phyloP scores from a whole-genome alignment of 1,284 basidiomycete species.

The Ganoderma meredithae region DNA sequence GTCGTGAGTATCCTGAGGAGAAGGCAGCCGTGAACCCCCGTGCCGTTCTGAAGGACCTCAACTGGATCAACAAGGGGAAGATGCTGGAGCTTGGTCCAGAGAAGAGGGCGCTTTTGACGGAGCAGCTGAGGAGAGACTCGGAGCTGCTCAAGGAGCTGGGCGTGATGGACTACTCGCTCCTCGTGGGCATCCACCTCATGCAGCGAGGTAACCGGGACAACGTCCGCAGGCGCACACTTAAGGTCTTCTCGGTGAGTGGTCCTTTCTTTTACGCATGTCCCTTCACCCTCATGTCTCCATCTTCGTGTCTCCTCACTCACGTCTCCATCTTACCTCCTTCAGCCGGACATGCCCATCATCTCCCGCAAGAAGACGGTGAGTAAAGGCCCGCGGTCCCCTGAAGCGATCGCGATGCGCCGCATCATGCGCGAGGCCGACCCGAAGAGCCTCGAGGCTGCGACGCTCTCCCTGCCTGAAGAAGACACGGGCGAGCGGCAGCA shows the following conservation, averaged over 20 bases:
- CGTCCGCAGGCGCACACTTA: constrained; percentile 87
- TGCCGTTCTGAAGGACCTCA: constrained; percentile 94
- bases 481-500: constrained; percentile 80
- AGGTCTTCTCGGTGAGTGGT: constrained; percentile 83
- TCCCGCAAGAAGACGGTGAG: constrained; percentile 64
- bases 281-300: not conserved
- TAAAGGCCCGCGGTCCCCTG: constrained; percentile 65
- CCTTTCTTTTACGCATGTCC: constrained; percentile 38
- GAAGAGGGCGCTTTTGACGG: constrained; percentile 89
- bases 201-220: constrained; percentile 91
- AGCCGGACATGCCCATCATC: constrained; percentile 71
- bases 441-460: constrained; percentile 68
- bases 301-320: too few relatives aligned
- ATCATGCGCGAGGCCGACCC: constrained; percentile 88
- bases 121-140: constrained; percentile 89
- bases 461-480: constrained; percentile 74
- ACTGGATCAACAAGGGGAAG: constrained; percentile 90
- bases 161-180: constrained; percentile 97
- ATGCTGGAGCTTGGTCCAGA: constrained; percentile 91
- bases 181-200: constrained; percentile 96
- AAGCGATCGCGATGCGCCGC: constrained; percentile 85
- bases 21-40: constrained; percentile 82
- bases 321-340: not conserved
- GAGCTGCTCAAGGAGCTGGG: constrained; percentile 84
- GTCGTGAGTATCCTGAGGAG: constrained; percentile 89